Conservation (phyloP, 805 yeast genomes). For the Metschnikowia picachoensis region DNA sequence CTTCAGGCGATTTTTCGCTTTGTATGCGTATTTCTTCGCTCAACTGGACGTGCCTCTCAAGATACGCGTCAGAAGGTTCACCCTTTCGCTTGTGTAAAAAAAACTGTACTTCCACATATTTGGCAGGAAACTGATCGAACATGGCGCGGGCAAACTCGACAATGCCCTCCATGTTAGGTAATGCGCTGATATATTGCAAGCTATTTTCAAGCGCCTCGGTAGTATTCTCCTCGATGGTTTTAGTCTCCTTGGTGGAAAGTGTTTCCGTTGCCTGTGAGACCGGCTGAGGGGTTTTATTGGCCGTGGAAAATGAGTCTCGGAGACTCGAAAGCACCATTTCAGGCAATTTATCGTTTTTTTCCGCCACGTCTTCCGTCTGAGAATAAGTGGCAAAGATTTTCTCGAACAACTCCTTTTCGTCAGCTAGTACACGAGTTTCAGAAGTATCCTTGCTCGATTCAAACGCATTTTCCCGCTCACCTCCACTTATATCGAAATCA, state of each 20-base stretch:
- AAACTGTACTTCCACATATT: slow-evolving; percentile 9
- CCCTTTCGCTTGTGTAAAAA: slow-evolving; percentile 15
- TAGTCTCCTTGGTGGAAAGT: slow-evolving; percentile 1
- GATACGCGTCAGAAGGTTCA: slow-evolving; percentile 13
- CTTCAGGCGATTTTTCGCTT: slow-evolving; percentile 18
- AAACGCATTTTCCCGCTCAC: background rate
- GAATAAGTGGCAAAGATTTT: slow-evolving; percentile 17
- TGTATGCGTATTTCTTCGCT: slow-evolving; percentile 15
- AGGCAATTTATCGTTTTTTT: slow-evolving; percentile 5
- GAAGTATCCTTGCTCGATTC: background rate
- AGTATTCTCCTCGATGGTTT: background rate
- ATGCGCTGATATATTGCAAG: slow-evolving; percentile 17
- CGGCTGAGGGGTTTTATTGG: background rate
- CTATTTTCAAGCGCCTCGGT: slow-evolving; percentile 23
- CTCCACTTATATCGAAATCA: background rate
- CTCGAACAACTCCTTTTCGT: slow-evolving; percentile 16
- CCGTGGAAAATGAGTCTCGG: slow-evolving; percentile 12
- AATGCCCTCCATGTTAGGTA: slow-evolving; percentile 14
- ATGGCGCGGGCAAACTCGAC: slow-evolving; percentile 18
- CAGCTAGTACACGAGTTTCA: slow-evolving; percentile 2
- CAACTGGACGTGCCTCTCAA: slow-evolving; percentile 19
- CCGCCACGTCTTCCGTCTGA: background rate
- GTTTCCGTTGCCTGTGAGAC: background rate
- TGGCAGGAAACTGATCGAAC: slow-evolving; percentile 11
- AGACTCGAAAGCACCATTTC: slow-evolving; percentile 14